Evolutionary conservation across 768 basidiomycete genomes (phyloP), one percentile per base, ranked within the genome.

Genomic region (Naganishia antarctica): DNA sequence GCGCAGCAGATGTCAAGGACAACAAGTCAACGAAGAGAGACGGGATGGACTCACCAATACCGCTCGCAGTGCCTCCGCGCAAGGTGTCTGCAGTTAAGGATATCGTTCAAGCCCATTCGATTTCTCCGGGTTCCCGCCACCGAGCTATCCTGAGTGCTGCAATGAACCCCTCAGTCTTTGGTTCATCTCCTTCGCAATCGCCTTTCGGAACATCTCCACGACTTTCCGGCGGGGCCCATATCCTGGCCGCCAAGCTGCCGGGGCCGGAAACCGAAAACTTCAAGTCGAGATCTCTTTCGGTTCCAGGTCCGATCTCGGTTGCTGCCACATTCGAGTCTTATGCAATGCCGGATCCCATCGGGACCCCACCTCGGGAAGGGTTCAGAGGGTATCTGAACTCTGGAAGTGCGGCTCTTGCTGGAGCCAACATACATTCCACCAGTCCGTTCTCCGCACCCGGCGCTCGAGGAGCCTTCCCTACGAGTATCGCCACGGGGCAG

Each of bases 341-440:
- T 49, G 88, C 88, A 73, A 86, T 63, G 26, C 62, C 88, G 70
- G 89, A 89, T 9, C 88, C 90, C 16, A 89, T 91, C 66, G 90
- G 90, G 1, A 89, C 88, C 3, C 87, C 89, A 9, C 87, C 90
- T 15, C 79, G 80, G 46, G 79, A 81, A 1, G 53, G 53, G 1
- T 57, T 57, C 21, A 23, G 53, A 34, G 53, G 53, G 1, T 57
- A 57, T 25, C 15, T 57, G 11, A n/a, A 57, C 37, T 57, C 53
- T 12, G 53, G 53, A 2, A 57, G 53, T 26, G 53, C 53, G 2
- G 53, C 53, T 21, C 31, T 57, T 16, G 53, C 53, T 25, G 25
- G 13, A 28, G 47, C 21, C 7, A 18, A 37, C 53, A 21, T n/a
- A 2, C 5, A 53, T 48, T 63, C 62, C 11, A 41, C 63, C 25